Percentiles rank a stretch among this genome's conserved stretches.
Conservation (phyloP, 176 grass and related monocot species). For the Puccinellia tenuiflora region DNA sequence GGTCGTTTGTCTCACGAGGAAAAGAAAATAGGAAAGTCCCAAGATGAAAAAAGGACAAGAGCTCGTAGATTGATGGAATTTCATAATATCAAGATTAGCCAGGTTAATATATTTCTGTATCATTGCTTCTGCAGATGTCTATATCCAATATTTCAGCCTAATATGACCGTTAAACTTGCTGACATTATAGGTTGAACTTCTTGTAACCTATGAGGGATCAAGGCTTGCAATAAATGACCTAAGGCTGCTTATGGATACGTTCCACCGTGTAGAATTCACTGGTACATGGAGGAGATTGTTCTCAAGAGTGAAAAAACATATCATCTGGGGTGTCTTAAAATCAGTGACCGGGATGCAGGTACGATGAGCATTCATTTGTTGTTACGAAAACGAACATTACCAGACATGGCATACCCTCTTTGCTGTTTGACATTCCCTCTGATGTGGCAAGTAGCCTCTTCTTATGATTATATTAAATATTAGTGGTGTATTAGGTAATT, state of each 20-base stretch:
- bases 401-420: background rate
- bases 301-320: conserved; percentile 96
- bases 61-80: conserved; percentile 88
- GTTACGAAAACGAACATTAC: background rate
- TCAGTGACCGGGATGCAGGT: conserved; percentile 99
- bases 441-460: background rate
- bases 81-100: conserved; percentile 97
- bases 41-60: conserved; percentile 82
- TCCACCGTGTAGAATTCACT: conserved; percentile 84
- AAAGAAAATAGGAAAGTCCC: conserved; percentile 78
- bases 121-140: conserved; percentile 8
- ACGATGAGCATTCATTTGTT: background rate
- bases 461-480: conserved; percentile 7
- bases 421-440: background rate
- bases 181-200: conserved; percentile 75
- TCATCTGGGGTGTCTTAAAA: conserved; percentile 97
- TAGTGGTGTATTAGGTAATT: conserved; percentile 2
- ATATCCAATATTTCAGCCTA: conserved; percentile 20
- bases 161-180: conserved; percentile 18
- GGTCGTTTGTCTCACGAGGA: conserved; percentile 86
- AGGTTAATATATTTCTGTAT: conserved; percentile 54
- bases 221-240: conserved; percentile 96
- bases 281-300: conserved; percentile 97
- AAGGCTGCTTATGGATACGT: conserved; percentile 97
- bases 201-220: conserved; percentile 94